These are phyloP conservation scores for Penicillium sp. DNA, from an alignment of 2,329 filamentous ascomycete species.

Conservation along the genomic window DNA sequence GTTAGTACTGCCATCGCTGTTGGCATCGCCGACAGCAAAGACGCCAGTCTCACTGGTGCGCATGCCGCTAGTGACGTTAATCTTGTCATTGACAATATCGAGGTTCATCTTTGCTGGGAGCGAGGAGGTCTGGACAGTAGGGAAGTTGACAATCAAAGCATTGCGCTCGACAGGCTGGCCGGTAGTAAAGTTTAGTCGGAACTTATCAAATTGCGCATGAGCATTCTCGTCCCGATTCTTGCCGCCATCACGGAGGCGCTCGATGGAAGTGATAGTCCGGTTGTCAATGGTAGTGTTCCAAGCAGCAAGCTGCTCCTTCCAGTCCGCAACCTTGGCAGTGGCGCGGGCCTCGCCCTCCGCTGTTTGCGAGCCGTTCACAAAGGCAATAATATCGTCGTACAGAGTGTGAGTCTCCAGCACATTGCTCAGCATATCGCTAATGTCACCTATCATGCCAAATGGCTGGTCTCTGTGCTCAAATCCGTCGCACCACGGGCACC, in stretches of 20 bases:
- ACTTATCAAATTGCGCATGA: slow-evolving; percentile 51
- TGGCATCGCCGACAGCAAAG: slow-evolving; percentile 59
- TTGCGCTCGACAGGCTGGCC: slow-evolving; percentile 47
- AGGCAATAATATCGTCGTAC: slow-evolving; percentile 54
- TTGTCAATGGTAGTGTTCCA: slow-evolving; percentile 56
- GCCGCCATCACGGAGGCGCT: slow-evolving; percentile 43
- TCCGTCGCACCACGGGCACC: slow-evolving; percentile 64
- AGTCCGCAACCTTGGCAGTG: slow-evolving; percentile 44
- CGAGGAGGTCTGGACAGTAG: slow-evolving; percentile 47
- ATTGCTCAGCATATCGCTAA: slow-evolving; percentile 45
- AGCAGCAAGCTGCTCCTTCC: slow-evolving; percentile 49
- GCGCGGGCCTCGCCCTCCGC: slow-evolving; percentile 40
- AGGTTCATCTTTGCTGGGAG: slow-evolving; percentile 51
- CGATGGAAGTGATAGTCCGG: slow-evolving; percentile 50
- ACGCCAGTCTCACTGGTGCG: slow-evolving; percentile 53
- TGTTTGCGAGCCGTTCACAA: slow-evolving; percentile 59
- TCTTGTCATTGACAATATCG: slow-evolving; percentile 42
- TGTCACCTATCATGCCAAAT: slow-evolving; percentile 51
- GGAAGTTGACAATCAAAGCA: slow-evolving; percentile 53
- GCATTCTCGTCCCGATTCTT: slow-evolving; percentile 26
- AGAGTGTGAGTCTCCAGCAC: slow-evolving; percentile 54
- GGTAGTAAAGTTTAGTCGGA: slow-evolving; percentile 52
- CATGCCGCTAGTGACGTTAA: slow-evolving; percentile 46
- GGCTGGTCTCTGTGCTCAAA: slow-evolving; percentile 58
- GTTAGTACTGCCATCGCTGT: slow-evolving; percentile 58